Evolutionary conservation across 1,284 basidiomycete genomes (phyloP).

Genomic region (Ganoderma lingzhi): DNA sequence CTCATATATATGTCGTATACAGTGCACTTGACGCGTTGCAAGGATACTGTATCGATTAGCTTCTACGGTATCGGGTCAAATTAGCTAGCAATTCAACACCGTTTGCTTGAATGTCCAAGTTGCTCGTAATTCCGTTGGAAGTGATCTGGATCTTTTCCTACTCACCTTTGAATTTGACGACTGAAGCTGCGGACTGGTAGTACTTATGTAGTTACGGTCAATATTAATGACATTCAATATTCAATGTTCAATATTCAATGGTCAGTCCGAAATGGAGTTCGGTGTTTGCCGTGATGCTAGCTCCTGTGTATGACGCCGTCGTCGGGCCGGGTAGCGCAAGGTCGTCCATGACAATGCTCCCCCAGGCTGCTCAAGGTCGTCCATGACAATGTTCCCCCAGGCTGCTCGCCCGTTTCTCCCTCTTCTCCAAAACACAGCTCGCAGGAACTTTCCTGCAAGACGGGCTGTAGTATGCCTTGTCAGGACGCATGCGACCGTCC

Average conservation of each 20-base stretch:
- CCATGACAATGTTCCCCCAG: slow-evolving; percentile 27
- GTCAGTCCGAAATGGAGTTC: neutral
- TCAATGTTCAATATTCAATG: too few relatives aligned
- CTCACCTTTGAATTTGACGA: too few relatives aligned
- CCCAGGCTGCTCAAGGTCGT: slow-evolving; percentile 21
- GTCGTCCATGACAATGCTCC: slow-evolving; percentile 29
- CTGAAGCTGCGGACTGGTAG: too few relatives aligned
- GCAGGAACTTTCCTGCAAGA: slow-evolving; percentile 16
- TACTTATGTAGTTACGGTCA: too few relatives aligned
- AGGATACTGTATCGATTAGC: neutral
- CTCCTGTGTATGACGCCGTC: neutral
- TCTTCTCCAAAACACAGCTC: slow-evolving; percentile 19
- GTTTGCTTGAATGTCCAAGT: too few relatives aligned
- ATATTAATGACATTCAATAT: too few relatives aligned
- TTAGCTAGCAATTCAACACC: too few relatives aligned
- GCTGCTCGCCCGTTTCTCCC: slow-evolving; percentile 27
- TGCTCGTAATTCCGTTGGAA: too few relatives aligned
- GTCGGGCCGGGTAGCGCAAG: neutral
- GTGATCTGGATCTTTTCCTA: too few relatives aligned
- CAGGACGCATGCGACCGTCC: slow-evolving; percentile 32
- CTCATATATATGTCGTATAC: neutral
- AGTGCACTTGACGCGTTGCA: neutral
- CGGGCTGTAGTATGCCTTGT: slow-evolving; percentile 5
- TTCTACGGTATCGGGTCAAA: neutral
- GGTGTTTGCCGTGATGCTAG: neutral